Base-by-base conservation (phyloP, 768 basidiomycete species). In the Boletus sp. region DNA sequence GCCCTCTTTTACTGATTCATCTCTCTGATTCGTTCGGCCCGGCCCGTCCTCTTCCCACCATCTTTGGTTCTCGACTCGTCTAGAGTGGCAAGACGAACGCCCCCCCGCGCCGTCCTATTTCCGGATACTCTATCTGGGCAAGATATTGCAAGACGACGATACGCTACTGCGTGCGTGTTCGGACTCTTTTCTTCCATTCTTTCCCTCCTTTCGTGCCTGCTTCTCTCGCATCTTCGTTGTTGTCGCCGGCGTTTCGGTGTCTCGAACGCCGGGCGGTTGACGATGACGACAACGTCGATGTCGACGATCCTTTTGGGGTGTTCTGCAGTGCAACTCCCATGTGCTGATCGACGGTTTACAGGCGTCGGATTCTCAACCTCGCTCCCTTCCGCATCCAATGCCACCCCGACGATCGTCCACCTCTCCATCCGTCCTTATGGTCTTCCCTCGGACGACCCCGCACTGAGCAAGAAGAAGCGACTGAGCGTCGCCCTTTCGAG, bases 141-240 rank as follows among this genome's bases (percentile, higher is more conserved):
- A 84, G 71, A 86, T 92, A 67, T 71, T 91, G n/a, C 89, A 90
- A 65, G 90, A 92, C 65, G 90, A 92, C 32, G 90, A 92, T 53
- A 88, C 86, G 2, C 76, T 92, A 15, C 69, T 77, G 17, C 81
- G 89, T 90, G 61, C 65, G 85, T 76, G 4, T 51, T 24, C 2
- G 24, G 24, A 24, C 18, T 4, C 15, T 29, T 5, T 39, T n/a
- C 29, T 12, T 47, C n/a, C 24, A 29, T 32, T 24, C 14, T 8
- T 24, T 20, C 24, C 3, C 33, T 46, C 7, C 28, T 33, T 17
- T 7, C 7, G n/a, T 29, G 17, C 18, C 18, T 39, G 17, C 20
- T 18, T 50, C 30, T 30, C 15, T 28, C 33, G 3, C 7, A 17
- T 44, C 36, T 45, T 53, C 37, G 32, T 39, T 10, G 33, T 49